These are phyloP conservation scores for Penicillium longicatenatum DNA, from an alignment of 495 filamentous ascomycete genomes.

Conservation along the genomic window DNA sequence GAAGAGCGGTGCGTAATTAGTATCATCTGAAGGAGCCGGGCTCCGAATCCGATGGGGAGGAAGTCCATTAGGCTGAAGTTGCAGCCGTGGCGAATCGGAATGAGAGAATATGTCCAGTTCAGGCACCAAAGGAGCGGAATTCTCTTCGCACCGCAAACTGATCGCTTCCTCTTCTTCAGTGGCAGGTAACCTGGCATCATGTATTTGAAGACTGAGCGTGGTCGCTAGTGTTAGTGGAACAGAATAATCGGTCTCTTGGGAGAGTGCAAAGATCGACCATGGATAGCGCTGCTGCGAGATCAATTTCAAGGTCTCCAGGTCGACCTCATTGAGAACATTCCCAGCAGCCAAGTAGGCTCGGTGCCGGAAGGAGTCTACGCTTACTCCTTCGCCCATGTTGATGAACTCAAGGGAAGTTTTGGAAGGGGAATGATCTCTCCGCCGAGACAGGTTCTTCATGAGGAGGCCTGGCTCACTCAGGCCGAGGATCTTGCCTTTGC, in stretches of 20 bases:
- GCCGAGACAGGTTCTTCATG: slow-evolving; percentile 47
- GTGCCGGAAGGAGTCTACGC: slow-evolving; percentile 69
- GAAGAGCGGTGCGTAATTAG: slow-evolving; percentile 70
- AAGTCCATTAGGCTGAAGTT: slow-evolving; percentile 41
- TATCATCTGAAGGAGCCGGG: slow-evolving; percentile 39
- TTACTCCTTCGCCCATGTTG: slow-evolving; percentile 82
- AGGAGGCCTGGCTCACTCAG: slow-evolving; percentile 67
- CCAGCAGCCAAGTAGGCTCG: slow-evolving; percentile 78
- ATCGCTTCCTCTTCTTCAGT: slow-evolving; percentile 46
- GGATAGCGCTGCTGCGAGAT: slow-evolving; percentile 74
- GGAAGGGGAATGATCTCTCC: slow-evolving; percentile 40
- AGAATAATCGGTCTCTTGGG: slow-evolving; percentile 65
- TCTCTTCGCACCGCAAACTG: slow-evolving; percentile 42
- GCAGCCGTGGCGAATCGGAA: slow-evolving; percentile 41
- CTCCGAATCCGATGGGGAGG: slow-evolving; percentile 48
- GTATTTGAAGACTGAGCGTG: slow-evolving; percentile 76
- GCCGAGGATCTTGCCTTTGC: slow-evolving; percentile 65
- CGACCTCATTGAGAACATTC: slow-evolving; percentile 76
- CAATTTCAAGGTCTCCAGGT: slow-evolving; percentile 74
- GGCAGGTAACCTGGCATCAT: slow-evolving; percentile 66
- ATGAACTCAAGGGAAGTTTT: slow-evolving; percentile 56
- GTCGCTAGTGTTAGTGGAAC: slow-evolving; percentile 86
- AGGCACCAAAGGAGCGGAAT: slow-evolving; percentile 27
- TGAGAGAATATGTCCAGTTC: slow-evolving; percentile 39
- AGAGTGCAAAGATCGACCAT: slow-evolving; percentile 82